Base-by-base conservation (phyloP, 805 yeast species). In the Starmerella sirachaensis region DNA sequence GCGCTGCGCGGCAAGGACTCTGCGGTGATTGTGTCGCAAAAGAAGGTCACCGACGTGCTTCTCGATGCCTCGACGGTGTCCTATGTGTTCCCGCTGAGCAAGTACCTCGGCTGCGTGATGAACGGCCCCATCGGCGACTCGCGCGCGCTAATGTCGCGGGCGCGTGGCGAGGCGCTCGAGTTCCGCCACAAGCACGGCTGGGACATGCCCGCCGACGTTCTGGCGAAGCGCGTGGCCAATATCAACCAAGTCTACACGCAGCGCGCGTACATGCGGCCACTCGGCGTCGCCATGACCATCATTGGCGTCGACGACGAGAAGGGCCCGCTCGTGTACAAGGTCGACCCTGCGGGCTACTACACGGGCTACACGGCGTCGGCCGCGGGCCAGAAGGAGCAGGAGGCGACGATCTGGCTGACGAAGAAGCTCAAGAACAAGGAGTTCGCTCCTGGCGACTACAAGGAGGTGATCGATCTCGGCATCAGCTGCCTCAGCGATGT, bases 371-470 rank as follows among this genome's bases (percentile, higher is more conserved):
- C 79, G 62, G 97, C 97, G 2, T 78, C 85, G 21, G 76, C 96
- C 8, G 81, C 95, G 3, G 98, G 98, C 3, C 96, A 96, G 38
- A 91, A 88, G 62, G 96, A 86, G 64, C 96, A 86, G 60, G 97
- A 91, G 62, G 83, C 93, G 30, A 76, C 78, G 43, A 84, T 93
- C 31, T 76, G 78, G 49, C 69, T 91, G 54, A 96, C 91, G 58
- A 88, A 88, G 67, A 80, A 78, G 55, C 80, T 76, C 61, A 91
- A 91, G 68, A 74, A 74, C 59, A 73, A 70, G 50, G 77, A 72
- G 35, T 56, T 64, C 44, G 77, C 76, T 11, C 70, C 72, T 29
- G 96, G 94, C 17, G 83, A 77, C 53, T 82, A 94, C 94, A 76
- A 76, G 54, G 72, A 73, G 37, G 84, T 86, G 13, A 93, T 84